Evolutionary conservation across 305 asterid species (phyloP).

Genomic region (Nicotiana rustica): DNA sequence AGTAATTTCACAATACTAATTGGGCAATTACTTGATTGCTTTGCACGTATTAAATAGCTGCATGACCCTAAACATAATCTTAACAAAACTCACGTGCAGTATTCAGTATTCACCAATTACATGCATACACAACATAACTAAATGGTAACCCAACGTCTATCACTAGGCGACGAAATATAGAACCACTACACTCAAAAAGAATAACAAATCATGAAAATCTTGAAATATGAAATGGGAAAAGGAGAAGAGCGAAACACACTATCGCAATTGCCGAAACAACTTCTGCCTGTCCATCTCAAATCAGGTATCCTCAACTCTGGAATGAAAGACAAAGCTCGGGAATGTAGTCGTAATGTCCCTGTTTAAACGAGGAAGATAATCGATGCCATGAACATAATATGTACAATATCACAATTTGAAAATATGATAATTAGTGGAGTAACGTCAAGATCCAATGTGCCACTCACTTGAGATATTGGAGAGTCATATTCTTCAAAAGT

Average conservation of each 20-base stretch:
- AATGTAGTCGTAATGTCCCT: slow-evolving; percentile 42
- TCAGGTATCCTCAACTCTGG: slow-evolving; percentile 39
- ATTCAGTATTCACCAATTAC: neutral
- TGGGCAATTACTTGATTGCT: neutral
- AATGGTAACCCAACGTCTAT: neutral
- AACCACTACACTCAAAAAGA: slow-evolving; percentile 2
- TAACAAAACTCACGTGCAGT: neutral
- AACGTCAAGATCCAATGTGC: neutral
- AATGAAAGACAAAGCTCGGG: slow-evolving; percentile 40
- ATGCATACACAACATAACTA: neutral
- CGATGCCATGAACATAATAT: neutral
- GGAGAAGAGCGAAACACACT: neutral
- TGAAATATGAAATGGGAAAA: neutral
- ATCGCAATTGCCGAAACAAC: neutral
- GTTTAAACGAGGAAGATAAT: neutral
- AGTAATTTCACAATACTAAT: neutral
- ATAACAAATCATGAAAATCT: slow-evolving; percentile 25
- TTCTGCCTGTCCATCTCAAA: neutral
- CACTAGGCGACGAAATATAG: neutral
- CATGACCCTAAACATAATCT: neutral
- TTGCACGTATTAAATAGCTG: neutral
- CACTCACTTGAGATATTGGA: slow-evolving; percentile 86
- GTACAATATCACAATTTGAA: neutral
- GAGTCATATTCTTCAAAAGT: slow-evolving; percentile 91
- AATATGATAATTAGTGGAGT: neutral